Conservation (phyloP, 495 filamentous ascomycete species). For the Podospora pseudoanserina region DNA sequence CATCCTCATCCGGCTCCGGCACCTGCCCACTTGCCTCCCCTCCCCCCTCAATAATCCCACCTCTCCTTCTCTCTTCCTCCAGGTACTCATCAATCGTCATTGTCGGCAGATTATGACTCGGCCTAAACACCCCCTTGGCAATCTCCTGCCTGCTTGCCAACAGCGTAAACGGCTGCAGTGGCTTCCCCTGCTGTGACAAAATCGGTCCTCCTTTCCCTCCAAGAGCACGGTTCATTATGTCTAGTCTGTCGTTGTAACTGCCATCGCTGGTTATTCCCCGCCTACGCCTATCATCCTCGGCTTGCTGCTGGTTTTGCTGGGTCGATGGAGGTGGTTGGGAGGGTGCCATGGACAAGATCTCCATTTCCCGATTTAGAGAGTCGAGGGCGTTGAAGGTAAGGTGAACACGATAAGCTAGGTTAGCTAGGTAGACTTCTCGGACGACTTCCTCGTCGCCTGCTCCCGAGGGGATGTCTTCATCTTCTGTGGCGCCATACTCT, state of each 20-base stretch:
- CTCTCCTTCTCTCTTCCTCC: slow-evolving; percentile 80
- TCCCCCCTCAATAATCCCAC: slow-evolving; percentile 89
- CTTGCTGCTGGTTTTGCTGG: neutral
- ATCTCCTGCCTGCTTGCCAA: slow-evolving; percentile 73
- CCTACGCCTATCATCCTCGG: slow-evolving; percentile 47
- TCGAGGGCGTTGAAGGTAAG: slow-evolving; percentile 83
- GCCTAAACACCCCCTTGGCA: slow-evolving; percentile 78
- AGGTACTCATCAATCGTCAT: slow-evolving; percentile 98
- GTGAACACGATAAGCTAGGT: slow-evolving; percentile 67
- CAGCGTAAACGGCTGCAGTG: slow-evolving; percentile 86
- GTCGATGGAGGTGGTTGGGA: neutral
- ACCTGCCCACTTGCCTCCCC: slow-evolving; percentile 68
- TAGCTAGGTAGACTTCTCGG: slow-evolving; percentile 72
- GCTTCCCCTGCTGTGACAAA: slow-evolving; percentile 76
- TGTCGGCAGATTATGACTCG: slow-evolving; percentile 89
- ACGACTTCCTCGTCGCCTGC: slow-evolving; percentile 69
- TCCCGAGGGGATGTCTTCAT: slow-evolving; percentile 69
- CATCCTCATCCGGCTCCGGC: slow-evolving; percentile 81
- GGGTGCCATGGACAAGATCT: slow-evolving; percentile 74
- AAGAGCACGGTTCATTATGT: slow-evolving; percentile 43
- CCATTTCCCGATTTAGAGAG: slow-evolving; percentile 73
- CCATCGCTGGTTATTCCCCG: slow-evolving; percentile 35
- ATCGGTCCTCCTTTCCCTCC: slow-evolving; percentile 64
- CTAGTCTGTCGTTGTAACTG: slow-evolving; percentile 73
- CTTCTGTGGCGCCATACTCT: slow-evolving; percentile 32